Base-by-base conservation (phyloP, 805 yeast genomes). In the Starmera caribaea region DNA sequence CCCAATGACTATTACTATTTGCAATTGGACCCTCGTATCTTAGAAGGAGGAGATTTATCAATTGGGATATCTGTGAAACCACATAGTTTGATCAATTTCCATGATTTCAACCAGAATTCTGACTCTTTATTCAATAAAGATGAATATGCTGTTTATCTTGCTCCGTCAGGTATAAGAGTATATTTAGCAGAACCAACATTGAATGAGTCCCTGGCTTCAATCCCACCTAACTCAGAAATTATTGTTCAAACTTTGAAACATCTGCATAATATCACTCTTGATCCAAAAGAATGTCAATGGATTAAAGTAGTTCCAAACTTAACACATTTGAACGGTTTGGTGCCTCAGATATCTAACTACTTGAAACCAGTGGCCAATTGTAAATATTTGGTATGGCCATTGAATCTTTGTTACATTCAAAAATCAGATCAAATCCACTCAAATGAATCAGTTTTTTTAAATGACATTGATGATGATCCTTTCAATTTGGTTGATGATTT, bases 371-470 rank as follows among this genome's bases (percentile, higher is more conserved):
- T 74, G 3, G 67, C 65, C 27, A 73, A 72, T 46, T 66, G 65
- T 24, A 78, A 79, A 49, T 75, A 66, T 40, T 71, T 83, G 2
- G 58, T 76, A 34, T 84, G 94, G 94, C 94, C 94, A 0, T 59
- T 80, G 49, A 74, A 72, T 35, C 59, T 83, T 16, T 80, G 89
- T 49, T 64, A 74, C 41, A 62, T 75, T 5, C 92, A 83, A 51
- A 61, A 68, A 40, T 73, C 49, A 1, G 45, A 44, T 4, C 10
- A 11, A n/a, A 26, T 34, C 7, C 6, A 28, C 7, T 10, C 16
- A 8, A 33, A 37, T 5, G 5, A 26, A 3, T 15, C 17, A 8
- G 12, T 26, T 7, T 28, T 26, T 16, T 10, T 33, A 21, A 9
- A 45, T 11, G 41, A 50, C 15, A 27, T 41, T 30, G 24, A 32